Evolutionary conservation across 768 basidiomycete species (phyloP).

Genomic region (Termitomyces titanicus): DNA sequence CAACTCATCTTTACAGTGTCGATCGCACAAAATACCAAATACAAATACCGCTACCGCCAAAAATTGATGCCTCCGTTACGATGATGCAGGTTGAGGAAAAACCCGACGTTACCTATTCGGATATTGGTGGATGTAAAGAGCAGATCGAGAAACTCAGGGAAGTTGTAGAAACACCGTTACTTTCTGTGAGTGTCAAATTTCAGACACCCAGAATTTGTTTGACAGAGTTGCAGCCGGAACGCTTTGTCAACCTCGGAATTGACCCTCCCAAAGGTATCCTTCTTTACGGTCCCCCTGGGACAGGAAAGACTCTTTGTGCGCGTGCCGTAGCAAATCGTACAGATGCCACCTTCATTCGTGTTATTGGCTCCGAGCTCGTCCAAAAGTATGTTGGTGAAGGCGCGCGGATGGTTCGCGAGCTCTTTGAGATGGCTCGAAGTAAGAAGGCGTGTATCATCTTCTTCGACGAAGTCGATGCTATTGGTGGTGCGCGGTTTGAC

Average conservation of each 20-base stretch:
- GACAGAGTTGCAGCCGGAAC: slow-evolving; percentile 72
- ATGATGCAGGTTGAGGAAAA: slow-evolving; percentile 99
- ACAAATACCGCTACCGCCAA: slow-evolving; percentile 96
- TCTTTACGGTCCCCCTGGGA: slow-evolving; percentile 92
- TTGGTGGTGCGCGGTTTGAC: slow-evolving; percentile 96
- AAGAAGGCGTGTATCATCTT: slow-evolving; percentile 99
- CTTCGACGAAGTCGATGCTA: slow-evolving; percentile 98
- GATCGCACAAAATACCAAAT: slow-evolving; percentile 98
- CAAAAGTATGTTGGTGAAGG: slow-evolving; percentile 99
- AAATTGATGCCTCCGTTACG: slow-evolving; percentile 98
- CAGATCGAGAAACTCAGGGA: slow-evolving; percentile 99
- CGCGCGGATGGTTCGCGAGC: slow-evolving; percentile 96
- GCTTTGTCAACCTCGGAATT: slow-evolving; percentile 96
- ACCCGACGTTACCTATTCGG: slow-evolving; percentile 96
- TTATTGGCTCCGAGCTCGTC: slow-evolving; percentile 98
- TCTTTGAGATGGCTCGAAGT: slow-evolving; percentile 98
- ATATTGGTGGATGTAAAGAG: slow-evolving; percentile 98
- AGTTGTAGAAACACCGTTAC: slow-evolving; percentile 94
- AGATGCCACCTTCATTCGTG: slow-evolving; percentile 98
- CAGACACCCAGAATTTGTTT: slow-evolving; percentile 10
- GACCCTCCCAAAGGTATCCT: slow-evolving; percentile 98
- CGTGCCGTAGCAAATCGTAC: slow-evolving; percentile 98
- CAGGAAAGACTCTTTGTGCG: slow-evolving; percentile 98
- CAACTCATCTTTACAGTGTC: slow-evolving; percentile 49
- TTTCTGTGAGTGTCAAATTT: slow-evolving; percentile 60